phyloP scores from a whole-genome alignment of 1,284 basidiomycete species.

The Ceratobasidium sp. region DNA sequence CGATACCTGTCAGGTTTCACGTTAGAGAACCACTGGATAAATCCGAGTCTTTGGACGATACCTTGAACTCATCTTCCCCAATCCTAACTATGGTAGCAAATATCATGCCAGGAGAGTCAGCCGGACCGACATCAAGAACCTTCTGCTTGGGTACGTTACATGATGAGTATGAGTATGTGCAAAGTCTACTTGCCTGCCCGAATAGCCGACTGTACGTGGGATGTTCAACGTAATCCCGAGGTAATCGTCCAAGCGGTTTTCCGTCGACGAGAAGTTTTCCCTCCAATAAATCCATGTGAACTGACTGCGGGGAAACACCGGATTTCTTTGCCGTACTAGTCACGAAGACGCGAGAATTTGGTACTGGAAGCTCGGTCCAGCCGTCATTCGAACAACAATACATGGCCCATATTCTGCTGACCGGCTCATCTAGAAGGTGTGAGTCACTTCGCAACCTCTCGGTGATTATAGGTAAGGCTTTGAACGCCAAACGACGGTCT shows the following conservation, averaged over 20 bases:
- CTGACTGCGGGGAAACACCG: constrained; percentile 26
- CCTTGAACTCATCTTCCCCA: too few species aligned
- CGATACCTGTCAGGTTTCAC: constrained; percentile 45
- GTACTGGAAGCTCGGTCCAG: constrained; percentile 49
- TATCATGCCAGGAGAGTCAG: too few species aligned
- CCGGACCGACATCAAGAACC: constrained; percentile 52
- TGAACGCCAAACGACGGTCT: constrained; percentile 49
- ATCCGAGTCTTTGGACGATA: constrained; percentile 15
- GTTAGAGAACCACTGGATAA: background rate
- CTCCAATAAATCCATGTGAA: constrained; percentile 54
- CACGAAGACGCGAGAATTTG: constrained; percentile 53
- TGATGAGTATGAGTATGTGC: too few species aligned
- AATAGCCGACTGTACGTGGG: constrained; percentile 51
- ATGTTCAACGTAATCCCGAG: constrained; percentile 49
- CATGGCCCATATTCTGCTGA: constrained; percentile 51
- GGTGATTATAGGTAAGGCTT: constrained; percentile 33
- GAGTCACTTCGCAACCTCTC: constrained; percentile 29
- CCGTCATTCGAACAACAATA: constrained; percentile 47
- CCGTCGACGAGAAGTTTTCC: constrained; percentile 57
- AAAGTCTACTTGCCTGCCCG: constrained; percentile 44
- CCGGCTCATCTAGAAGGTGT: constrained; percentile 50
- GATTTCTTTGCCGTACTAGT: constrained; percentile 46
- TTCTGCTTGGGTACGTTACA: constrained; percentile 45
- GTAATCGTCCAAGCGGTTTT: constrained; percentile 53
- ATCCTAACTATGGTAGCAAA: too few species aligned